phyloP scores from a whole-genome alignment of 805 yeast genomes.

The Scheffersomyces coipomensis region DNA sequence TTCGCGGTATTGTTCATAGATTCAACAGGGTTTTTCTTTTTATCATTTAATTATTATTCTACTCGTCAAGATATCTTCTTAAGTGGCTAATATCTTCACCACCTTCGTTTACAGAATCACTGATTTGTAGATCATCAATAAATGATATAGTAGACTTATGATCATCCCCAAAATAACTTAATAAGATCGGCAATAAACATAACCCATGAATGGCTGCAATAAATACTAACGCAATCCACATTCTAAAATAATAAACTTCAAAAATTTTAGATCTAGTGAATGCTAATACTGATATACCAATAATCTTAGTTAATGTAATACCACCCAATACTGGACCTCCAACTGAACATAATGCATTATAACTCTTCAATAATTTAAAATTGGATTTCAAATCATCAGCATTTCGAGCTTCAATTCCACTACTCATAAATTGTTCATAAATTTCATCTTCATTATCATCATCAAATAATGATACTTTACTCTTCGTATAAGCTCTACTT shows the following conservation, averaged over 20 bases:
- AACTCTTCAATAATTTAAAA: slow-evolving; percentile 30
- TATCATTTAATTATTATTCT: no score
- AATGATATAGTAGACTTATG: slow-evolving; percentile 3
- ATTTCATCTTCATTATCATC: slow-evolving; percentile 13
- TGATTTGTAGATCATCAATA: slow-evolving; percentile 1
- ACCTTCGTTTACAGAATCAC: not conserved
- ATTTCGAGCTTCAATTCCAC: not conserved
- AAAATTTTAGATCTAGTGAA: slow-evolving; percentile 86
- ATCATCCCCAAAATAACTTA: slow-evolving; percentile 43
- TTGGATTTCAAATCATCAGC: slow-evolving; percentile 1
- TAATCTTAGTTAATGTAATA: slow-evolving; percentile 81
- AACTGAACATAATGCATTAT: slow-evolving; percentile 67
- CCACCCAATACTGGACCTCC: slow-evolving; percentile 93
- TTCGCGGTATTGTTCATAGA: no score
- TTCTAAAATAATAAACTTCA: slow-evolving; percentile 87
- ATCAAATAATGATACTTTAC: slow-evolving; percentile 26
- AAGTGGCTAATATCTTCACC: not conserved
- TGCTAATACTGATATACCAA: slow-evolving; percentile 84
- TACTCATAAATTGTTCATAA: slow-evolving; percentile 14
- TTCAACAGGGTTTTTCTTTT: no score
- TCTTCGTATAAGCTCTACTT: slow-evolving; percentile 68
- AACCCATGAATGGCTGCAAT: slow-evolving; percentile 80
- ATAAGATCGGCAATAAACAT: slow-evolving; percentile 71
- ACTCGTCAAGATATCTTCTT: not conserved
- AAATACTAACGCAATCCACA: slow-evolving; percentile 84